A percentile compares a stretch with the other conserved stretches of the same genome.
Conservation (phyloP, 257 asterid genomes). For the Plantago ovata region DNA sequence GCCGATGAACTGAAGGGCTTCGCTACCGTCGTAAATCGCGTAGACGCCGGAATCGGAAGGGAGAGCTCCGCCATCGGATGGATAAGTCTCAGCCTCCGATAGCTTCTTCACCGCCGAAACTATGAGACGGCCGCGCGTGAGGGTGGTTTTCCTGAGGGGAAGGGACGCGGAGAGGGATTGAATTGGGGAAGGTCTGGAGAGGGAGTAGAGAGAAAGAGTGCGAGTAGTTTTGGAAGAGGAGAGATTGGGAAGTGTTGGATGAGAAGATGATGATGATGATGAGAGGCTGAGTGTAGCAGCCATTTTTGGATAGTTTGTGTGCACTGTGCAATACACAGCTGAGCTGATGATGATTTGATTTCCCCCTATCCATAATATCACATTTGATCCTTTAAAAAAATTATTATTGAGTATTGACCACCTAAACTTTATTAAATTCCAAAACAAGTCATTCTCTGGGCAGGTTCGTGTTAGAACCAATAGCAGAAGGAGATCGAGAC, state of each 20-base stretch:
- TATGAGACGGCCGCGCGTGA: slow-evolving; percentile 30
- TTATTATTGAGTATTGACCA: no score
- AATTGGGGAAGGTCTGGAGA: slow-evolving; percentile 33
- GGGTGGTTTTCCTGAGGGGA: slow-evolving; percentile 20
- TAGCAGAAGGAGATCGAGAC: no score
- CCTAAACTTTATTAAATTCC: no score
- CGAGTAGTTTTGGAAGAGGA: slow-evolving; percentile 38
- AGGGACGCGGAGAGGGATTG: slow-evolving; percentile 33
- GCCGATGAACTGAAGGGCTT: slow-evolving; percentile 82
- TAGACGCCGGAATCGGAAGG: slow-evolving; percentile 81
- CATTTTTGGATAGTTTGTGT: background rate
- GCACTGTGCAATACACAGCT: no score
- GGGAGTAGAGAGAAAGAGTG: slow-evolving; percentile 30
- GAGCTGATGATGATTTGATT: no score
- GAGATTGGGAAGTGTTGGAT: slow-evolving; percentile 16
- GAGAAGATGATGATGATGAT: background rate
- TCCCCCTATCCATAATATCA: no score
- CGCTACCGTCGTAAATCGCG: slow-evolving; percentile 57
- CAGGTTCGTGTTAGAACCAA: no score
- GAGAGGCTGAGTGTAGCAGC: slow-evolving; percentile 27
- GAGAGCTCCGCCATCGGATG: slow-evolving; percentile 41
- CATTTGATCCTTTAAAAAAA: no score
- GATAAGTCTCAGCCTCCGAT: slow-evolving; percentile 57
- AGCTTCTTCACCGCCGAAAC: slow-evolving; percentile 73
- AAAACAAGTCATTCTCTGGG: no score